Evolutionary conservation across 192 early-diverging fungal species (phyloP), one percentile per base, ranked within the genome.

Genomic region (Gryganskiella cystojenkinii): DNA sequence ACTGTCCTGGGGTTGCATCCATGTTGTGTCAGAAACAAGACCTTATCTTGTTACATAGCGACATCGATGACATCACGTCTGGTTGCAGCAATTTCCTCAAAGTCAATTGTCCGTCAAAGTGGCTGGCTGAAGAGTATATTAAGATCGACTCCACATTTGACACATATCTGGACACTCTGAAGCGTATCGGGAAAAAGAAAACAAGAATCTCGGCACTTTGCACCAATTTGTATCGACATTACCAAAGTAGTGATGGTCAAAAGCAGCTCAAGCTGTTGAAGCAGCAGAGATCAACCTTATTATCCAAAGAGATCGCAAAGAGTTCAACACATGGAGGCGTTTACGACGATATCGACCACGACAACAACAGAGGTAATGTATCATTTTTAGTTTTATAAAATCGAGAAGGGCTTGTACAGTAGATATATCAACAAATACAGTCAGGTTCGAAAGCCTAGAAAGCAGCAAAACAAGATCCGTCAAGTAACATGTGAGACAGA

Each of bases 91-190:
- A 53, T 54, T 64, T 64, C 40, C 54, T 61, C 45, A 61, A 61
- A 53, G 28, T 11, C 34, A 67, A 67, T 15, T 28, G 27, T 58
- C 65, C 65, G 25, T 67, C 65, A 27, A 67, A 67, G 47, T 67
- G 65, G 65, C 65, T 67, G 1, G 54, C 65, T 42, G 65, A 67
- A 51, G 65, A 67, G 17, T 67, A 67, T 51, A 59, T 67, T n/a
- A 67, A 67, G 46, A 28, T 51, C 40, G 56, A 67, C 56, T 58
- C 45, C 4, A 67, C 54, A 19, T 66, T 66, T 27, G 64, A 56
- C 53, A 56, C 54, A 25, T 56, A 56, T 28, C 64, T 66, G 0
- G 37, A 1, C 56, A 67, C 55, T 15, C 56, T 67, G 19, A 22
- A 59, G 25, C 56, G n/a, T 24, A 3, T 67, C 19, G 56, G 56